phyloP scores from a whole-genome alignment of 208 protist genomes.

The Trypanosoma vivax region DNA sequence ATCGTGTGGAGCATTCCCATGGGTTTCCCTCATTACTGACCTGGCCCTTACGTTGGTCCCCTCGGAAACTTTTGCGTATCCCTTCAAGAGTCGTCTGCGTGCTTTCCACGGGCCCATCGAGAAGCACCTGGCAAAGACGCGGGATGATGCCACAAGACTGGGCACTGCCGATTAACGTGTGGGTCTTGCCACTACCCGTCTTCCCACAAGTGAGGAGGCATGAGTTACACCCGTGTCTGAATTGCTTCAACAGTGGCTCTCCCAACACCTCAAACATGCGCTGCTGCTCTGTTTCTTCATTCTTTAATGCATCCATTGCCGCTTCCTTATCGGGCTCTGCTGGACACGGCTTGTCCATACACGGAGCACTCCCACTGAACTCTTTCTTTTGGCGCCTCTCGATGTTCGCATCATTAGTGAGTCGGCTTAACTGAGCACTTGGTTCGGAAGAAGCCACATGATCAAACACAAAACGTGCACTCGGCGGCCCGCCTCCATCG shows the following conservation, averaged over 20 bases:
- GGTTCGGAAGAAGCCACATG: conserved; percentile 51
- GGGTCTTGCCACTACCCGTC: conserved; percentile 90
- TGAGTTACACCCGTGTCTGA: conserved; percentile 58
- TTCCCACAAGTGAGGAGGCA: conserved; percentile 90
- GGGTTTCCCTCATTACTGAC: too few species aligned
- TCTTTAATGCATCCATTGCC: conserved; percentile 20
- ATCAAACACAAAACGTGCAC: conserved; percentile 45
- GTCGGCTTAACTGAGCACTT: conserved; percentile 27
- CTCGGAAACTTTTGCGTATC: too few species aligned
- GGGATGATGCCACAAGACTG: conserved; percentile 74
- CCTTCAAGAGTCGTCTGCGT: too few species aligned
- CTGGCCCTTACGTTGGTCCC: too few species aligned
- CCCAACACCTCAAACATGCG: conserved; percentile 39
- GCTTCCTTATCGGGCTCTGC: conserved; percentile 7
- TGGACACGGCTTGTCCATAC: background rate
- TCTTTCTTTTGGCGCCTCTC: background rate
- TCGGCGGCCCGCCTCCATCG: conserved; percentile 11
- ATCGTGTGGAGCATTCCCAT: too few species aligned
- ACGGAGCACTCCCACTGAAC: background rate
- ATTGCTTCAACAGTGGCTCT: conserved; percentile 36
- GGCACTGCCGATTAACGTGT: conserved; percentile 86
- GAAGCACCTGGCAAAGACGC: conserved; percentile 50
- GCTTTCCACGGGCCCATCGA: too few species aligned
- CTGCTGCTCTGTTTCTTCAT: conserved; percentile 50
- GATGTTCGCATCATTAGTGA: conserved; percentile 3